phyloP scores from a whole-genome alignment of 2,329 filamentous ascomycete genomes.

The Fusarium tupiense region DNA sequence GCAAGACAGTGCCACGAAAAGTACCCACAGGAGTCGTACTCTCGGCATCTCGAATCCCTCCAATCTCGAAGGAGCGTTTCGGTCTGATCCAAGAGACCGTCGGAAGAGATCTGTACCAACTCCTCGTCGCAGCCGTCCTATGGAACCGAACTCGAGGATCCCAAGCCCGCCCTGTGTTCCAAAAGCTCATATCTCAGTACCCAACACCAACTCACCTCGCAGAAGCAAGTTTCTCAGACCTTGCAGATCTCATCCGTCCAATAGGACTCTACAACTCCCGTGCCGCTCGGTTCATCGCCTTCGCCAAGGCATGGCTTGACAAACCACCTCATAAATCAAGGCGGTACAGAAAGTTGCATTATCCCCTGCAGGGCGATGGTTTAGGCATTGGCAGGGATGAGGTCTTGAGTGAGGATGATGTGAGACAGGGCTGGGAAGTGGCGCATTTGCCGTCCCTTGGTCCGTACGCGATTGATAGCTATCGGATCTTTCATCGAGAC shows the following conservation, averaged over 20 bases:
- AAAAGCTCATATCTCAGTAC: neutral
- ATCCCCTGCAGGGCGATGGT: constrained; percentile 7
- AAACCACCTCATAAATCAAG: neutral
- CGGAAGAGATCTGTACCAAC: constrained; percentile 7
- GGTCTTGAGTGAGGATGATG: constrained; percentile 4
- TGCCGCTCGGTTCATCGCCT: constrained; percentile 16
- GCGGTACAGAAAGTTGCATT: constrained; percentile 25
- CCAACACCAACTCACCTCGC: constrained; percentile 1
- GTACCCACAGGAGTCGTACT: neutral
- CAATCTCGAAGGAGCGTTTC: neutral
- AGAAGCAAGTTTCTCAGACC: neutral
- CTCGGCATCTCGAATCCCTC: constrained; percentile 4
- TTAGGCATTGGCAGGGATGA: constrained; percentile 12
- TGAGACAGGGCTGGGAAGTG: constrained; percentile 28
- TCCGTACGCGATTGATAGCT: constrained; percentile 29
- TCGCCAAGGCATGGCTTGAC: constrained; percentile 20
- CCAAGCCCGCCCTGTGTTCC: constrained; percentile 12
- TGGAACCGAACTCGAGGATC: constrained; percentile 26
- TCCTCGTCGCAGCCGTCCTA: constrained; percentile 24
- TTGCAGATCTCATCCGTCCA: constrained; percentile 20
- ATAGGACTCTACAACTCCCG: constrained; percentile 28
- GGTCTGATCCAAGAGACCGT: constrained; percentile 29
- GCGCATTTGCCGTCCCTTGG: constrained; percentile 27
- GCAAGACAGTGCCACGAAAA: neutral
- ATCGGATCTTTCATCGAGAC: constrained; percentile 28